Conservation (phyloP, 2,329 filamentous ascomycete genomes). For the Pseudopithomyces chartarum region DNA sequence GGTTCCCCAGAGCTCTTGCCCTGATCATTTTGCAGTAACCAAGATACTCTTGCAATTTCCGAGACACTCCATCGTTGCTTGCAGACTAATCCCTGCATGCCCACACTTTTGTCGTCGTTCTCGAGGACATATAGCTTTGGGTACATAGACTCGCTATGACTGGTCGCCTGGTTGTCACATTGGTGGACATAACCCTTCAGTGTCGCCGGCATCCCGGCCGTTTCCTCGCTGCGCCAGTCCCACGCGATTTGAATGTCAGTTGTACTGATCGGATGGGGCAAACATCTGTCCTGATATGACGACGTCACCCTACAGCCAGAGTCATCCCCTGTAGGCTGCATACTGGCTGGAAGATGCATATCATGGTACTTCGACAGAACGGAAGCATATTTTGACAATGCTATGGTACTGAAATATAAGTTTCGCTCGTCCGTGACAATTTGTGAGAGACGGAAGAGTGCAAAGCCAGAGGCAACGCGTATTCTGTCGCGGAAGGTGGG, state of each 20-base stretch:
- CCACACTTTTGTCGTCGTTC: not conserved
- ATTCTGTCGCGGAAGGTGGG: not conserved
- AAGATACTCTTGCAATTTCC: not conserved
- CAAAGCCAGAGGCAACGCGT: not conserved
- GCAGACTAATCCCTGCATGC: not conserved
- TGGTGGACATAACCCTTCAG: not conserved
- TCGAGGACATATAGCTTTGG: not conserved
- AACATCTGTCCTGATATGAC: not conserved
- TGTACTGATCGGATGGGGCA: not conserved
- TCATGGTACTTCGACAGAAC: not conserved
- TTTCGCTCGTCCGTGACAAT: conserved; percentile 2
- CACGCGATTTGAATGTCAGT: not conserved
- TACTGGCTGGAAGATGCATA: not conserved
- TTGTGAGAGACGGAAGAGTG: not conserved
- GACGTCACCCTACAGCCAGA: not conserved
- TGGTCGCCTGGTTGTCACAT: not conserved
- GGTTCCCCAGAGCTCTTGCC: not conserved
- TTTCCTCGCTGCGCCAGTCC: not conserved
- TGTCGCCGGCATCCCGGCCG: not conserved
- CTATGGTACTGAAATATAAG: not conserved
- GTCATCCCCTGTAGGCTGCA: not conserved
- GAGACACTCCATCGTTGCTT: not conserved
- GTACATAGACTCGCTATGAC: not conserved
- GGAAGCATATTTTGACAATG: not conserved
- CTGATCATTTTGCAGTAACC: not conserved